Evolutionary conservation across 2,329 filamentous ascomycete species (phyloP).

Genomic region (Lasiodiplodia citricola): DNA sequence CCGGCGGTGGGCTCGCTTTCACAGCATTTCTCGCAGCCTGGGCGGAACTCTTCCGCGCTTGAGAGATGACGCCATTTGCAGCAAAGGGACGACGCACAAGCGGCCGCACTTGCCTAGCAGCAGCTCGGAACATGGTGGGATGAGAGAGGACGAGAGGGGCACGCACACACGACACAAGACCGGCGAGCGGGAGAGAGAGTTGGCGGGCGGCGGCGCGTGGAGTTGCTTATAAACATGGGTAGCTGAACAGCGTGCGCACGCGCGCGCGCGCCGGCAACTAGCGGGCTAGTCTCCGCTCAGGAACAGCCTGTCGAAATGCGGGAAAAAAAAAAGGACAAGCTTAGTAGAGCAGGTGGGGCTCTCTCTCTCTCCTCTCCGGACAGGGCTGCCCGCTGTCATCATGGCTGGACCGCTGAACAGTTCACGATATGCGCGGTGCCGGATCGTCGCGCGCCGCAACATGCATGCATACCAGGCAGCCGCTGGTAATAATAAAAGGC

Average conservation of each 20-base stretch:
- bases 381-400: not conserved
- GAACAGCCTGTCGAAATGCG: constrained; percentile 29
- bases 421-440: constrained; percentile 1
- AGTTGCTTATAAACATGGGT: not conserved
- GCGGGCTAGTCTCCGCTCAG: constrained; percentile 9
- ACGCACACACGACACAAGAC: constrained; percentile 28
- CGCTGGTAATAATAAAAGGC: too few species aligned
- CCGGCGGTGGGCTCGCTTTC: constrained; percentile 34
- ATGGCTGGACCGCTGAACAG: not conserved
- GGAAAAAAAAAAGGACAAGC: not conserved
- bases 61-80: constrained; percentile 37
- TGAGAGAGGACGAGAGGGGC: constrained; percentile 30
- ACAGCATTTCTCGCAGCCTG: constrained; percentile 34
- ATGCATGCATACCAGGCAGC: not conserved
- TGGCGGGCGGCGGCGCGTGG: not conserved
- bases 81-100: constrained; percentile 31
- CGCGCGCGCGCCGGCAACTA: not conserved
- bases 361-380: not conserved
- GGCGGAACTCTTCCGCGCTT: constrained; percentile 36
- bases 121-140: constrained; percentile 41
- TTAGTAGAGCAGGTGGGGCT: constrained; percentile 14
- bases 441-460: constrained; percentile 9
- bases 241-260: not conserved
- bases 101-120: constrained; percentile 31
- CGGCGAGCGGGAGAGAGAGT: constrained; percentile 26